These are phyloP conservation scores for Inga leiocalycina DNA, from an alignment of 306 rosid species.

Conservation along the genomic window DNA sequence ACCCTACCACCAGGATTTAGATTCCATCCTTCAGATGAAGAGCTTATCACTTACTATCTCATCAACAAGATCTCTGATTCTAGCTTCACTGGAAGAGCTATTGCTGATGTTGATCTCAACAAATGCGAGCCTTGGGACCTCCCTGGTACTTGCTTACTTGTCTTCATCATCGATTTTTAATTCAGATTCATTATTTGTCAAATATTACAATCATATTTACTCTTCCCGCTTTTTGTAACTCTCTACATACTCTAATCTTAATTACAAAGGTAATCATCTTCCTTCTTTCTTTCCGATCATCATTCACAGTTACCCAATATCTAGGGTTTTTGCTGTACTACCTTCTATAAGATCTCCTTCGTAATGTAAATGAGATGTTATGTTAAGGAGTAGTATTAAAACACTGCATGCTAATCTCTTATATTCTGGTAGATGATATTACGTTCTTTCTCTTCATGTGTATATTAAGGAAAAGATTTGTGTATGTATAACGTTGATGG, in stretches of 20 bases:
- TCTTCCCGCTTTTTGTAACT: background rate
- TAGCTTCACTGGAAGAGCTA: slow-evolving; percentile 59
- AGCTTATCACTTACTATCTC: slow-evolving; percentile 75
- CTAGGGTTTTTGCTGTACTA: slow-evolving; percentile 27
- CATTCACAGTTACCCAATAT: background rate
- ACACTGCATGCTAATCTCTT: too few species aligned
- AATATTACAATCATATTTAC: background rate
- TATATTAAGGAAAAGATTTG: too few species aligned
- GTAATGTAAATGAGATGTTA: too few species aligned
- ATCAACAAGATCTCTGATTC: slow-evolving; percentile 74
- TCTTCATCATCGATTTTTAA: background rate
- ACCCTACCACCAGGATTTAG: slow-evolving; percentile 80
- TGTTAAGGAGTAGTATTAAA: too few species aligned
- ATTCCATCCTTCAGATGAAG: slow-evolving; percentile 91
- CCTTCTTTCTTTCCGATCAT: background rate
- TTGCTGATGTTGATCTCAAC: slow-evolving; percentile 73
- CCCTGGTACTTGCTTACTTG: slow-evolving; percentile 51
- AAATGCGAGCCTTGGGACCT: slow-evolving; percentile 80
- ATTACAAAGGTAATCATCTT: background rate
- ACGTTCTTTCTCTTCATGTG: too few species aligned
- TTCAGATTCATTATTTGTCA: background rate
- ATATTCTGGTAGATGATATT: too few species aligned
- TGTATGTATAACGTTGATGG: too few species aligned
- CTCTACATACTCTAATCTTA: background rate
- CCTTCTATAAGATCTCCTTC: too few species aligned